These are phyloP conservation scores for Candida xiaguanensis DNA, from an alignment of 805 yeast genomes.

Conservation along the genomic window DNA sequence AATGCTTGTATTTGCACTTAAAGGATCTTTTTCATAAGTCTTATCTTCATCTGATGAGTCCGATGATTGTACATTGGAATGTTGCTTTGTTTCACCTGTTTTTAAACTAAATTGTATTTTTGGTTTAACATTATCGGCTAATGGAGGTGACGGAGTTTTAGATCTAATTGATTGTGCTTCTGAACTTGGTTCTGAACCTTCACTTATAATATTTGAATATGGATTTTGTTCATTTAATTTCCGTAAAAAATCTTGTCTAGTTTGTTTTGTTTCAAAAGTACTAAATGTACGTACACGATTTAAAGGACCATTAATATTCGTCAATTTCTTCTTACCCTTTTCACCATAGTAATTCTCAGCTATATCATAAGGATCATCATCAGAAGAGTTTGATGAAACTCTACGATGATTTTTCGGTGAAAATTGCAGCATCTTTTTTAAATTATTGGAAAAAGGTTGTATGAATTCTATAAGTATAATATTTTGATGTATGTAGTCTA, in stretches of 20 bases:
- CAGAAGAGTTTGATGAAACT: constrained; percentile 37
- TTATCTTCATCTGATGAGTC: neutral
- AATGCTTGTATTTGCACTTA: too few species aligned
- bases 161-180: neutral
- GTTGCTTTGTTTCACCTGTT: neutral
- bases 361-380: constrained; percentile 65
- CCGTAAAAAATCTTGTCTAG: constrained; percentile 8
- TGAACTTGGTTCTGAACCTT: constrained; percentile 9
- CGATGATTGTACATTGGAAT: neutral
- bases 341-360: constrained; percentile 73
- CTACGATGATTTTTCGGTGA: constrained; percentile 12
- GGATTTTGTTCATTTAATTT: constrained; percentile 9
- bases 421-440: constrained; percentile 1
- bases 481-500: too few species aligned
- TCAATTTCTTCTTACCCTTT: constrained; percentile 21
- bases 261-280: constrained; percentile 24
- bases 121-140: constrained; percentile 1
- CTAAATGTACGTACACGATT: constrained; percentile 60
- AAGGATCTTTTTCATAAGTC: neutral
- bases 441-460: too few species aligned
- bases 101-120: constrained; percentile 1
- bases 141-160: constrained; percentile 7
- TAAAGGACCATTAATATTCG: constrained; percentile 31
- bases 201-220: constrained; percentile 7
- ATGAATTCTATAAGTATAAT: too few species aligned